Percentiles rank a stretch among this genome's conserved stretches.
Conservation (phyloP, 768 basidiomycete species). For the Auriscalpium orientale region DNA sequence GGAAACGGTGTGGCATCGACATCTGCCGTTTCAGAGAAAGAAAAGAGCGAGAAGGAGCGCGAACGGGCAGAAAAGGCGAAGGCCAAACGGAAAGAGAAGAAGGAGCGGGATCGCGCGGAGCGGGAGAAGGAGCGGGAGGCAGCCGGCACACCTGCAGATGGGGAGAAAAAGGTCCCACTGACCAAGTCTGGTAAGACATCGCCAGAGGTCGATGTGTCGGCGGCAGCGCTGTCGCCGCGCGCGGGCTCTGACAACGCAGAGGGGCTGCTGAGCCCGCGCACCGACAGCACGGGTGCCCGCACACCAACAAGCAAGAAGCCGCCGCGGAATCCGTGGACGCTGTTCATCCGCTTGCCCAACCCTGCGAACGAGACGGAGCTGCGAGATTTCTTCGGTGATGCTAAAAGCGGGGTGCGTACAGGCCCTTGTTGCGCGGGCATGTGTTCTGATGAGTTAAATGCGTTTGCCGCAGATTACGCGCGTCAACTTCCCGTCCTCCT, state of each 20-base stretch:
- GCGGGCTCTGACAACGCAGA: constrained; percentile 27
- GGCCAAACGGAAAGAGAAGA: constrained; percentile 57
- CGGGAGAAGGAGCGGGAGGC: constrained; percentile 28
- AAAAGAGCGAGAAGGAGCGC: constrained; percentile 17
- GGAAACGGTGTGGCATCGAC: constrained; percentile 30
- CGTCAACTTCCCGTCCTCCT: constrained; percentile 48
- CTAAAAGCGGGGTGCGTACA: constrained; percentile 57
- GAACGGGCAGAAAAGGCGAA: constrained; percentile 53
- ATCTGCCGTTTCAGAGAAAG: constrained; percentile 10
- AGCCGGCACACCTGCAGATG: constrained; percentile 17
- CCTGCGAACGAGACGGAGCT: constrained; percentile 56
- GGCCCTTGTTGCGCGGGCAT: constrained; percentile 1
- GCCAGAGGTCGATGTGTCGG: constrained; percentile 14
- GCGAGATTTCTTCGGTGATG: constrained; percentile 69
- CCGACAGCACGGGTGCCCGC: constrained; percentile 55
- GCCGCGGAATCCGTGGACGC: constrained; percentile 72
- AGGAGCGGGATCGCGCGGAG: constrained; percentile 43
- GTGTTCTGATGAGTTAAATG: background rate
- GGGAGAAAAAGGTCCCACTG: background rate
- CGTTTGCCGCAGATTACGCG: constrained; percentile 50
- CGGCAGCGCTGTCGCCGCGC: constrained; percentile 6
- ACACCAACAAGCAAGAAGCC: constrained; percentile 65
- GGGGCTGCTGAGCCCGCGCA: constrained; percentile 33
- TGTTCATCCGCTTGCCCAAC: constrained; percentile 65
- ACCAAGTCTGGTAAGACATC: constrained; percentile 34